Evolutionary conservation across 2,329 filamentous ascomycete species (phyloP), one percentile per base, ranked within the genome.

Genomic region (Pseudogymnoascus sp.): DNA sequence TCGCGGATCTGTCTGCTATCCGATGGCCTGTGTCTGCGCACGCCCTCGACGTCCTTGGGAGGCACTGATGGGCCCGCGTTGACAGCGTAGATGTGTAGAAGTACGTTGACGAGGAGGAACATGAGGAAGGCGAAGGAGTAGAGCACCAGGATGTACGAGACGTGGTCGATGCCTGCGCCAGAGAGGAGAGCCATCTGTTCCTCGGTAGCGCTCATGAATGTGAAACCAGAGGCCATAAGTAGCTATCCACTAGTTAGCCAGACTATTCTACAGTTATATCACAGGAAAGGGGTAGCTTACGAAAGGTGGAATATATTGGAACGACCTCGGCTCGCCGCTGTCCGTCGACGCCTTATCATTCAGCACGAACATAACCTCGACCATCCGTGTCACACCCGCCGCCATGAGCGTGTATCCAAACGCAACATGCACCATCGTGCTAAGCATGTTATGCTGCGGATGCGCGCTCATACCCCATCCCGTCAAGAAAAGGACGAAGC

Each of bases 371-470:
- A 89, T 84, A 70, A 99, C 89, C 77, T 99, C 95, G 62, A 99
- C 88, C 63, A 97, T 90, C 62, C 95, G 85, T 0, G 90, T 85
- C 11, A 91, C 64, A 14, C 93, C 95, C 3, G 89, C 93, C 0
- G 85, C 90, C 93, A 99, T 97, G 42, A 99, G 81, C 0, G 91
- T 96, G 74, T 96, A 97, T 11, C 95, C 95, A 71, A 99, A 99
- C 67, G 95, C 85, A 38, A 83, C 80, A 75, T 99, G 95, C 7
- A 96, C 88, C 82, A 91, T 92, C 61, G 89, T 91, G 72, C 91
- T 96, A 67, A 96, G 81, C 76, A 87, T 86, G 53, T 96, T 77
- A 40, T 87, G 82, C 75, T 99, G 95, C 0, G 93, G 89, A 72
- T 99, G 95, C 5, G 87, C 86, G 49, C 90, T 93, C 93, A 99